Percentiles rank a stretch among this genome's conserved stretches.
phyloP scores from a whole-genome alignment of 352 stramenopile species.

The Globisporangium perplexum region DNA sequence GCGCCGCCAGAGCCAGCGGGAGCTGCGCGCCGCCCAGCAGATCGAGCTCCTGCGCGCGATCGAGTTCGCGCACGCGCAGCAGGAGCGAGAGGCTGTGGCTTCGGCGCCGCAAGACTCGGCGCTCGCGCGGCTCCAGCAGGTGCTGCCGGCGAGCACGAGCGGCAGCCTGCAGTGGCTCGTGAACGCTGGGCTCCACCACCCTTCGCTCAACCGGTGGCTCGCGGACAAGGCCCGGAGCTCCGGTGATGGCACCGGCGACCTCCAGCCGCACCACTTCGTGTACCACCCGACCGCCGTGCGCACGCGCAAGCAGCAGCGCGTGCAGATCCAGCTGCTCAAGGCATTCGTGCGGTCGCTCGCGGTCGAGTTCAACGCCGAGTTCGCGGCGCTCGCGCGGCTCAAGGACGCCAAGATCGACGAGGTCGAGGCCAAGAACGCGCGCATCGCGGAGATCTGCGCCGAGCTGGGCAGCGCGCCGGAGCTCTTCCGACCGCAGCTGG shows the following conservation, averaged over 20 bases:
- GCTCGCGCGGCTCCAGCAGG: conserved; percentile 39
- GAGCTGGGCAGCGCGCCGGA: conserved; percentile 42
- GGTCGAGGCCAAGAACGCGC: conserved; percentile 85
- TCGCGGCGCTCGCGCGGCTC: conserved; percentile 58
- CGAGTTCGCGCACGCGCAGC: conserved; percentile 57
- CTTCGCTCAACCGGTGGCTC: conserved; percentile 27
- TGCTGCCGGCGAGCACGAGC: conserved; percentile 24
- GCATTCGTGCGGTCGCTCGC: conserved; percentile 63
- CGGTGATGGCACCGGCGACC: conserved; percentile 18
- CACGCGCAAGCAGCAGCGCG: conserved; percentile 77
- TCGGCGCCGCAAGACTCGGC: conserved; percentile 9
- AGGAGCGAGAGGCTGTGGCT: conserved; percentile 23
- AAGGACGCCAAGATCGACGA: conserved; percentile 84
- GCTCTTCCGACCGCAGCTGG: conserved; percentile 47
- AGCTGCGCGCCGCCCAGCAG: conserved; percentile 45
- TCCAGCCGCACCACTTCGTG: conserved; percentile 61
- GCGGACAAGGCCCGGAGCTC: conserved; percentile 21
- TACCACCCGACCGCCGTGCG: conserved; percentile 85
- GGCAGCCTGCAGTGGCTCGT: conserved; percentile 54
- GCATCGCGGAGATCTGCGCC: conserved; percentile 81
- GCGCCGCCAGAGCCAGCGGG: conserved; percentile 35
- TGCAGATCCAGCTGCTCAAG: conserved; percentile 83
- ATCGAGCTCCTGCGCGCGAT: conserved; percentile 57
- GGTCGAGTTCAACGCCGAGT: conserved; percentile 82
- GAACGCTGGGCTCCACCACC: conserved; percentile 38